Base-by-base conservation (phyloP, 2,329 filamentous ascomycete species). In the Teratosphaeria pseudoeucalypti region DNA sequence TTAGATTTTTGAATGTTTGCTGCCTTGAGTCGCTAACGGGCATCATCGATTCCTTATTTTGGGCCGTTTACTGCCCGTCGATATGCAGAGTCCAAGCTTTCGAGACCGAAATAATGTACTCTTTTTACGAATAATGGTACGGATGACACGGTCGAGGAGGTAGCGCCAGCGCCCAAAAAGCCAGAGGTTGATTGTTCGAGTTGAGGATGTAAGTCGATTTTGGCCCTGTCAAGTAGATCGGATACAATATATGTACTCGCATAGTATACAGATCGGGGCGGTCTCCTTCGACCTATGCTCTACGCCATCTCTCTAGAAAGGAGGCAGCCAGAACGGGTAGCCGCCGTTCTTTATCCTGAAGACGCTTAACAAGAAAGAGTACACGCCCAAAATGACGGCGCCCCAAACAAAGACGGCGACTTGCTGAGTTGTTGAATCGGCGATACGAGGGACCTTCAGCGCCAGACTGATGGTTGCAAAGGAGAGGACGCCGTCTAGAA, bases 261-360 rank as follows among this genome's bases (percentile, higher is more conserved):
- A 49, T 5, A 49, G 23, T 2, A 23, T 23, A 49, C 43, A 49
- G 10, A 14, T 56, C 29, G 32, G n/a, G 11, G 9, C 10, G 11
- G 1, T n/a, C 16, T 49, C 23, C 9, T n/a, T 49, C 19, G 16
- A 6, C 16, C 19, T 49, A 6, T 23, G 9, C n/a, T 5, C 43
- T 49, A 6, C 19, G 9, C 19, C 16, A 19, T n/a, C 43, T 23
- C 4, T 52, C 49, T 79, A 86, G 75, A 99, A 97, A 11, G 94
- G 94, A 58, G 94, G 94, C 62, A 99, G 81, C 71, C 86, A 91
- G 77, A 97, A 96, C 16, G 92, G 92, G 76, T 99, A 99, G 27
- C 90, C 90, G 37, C 86, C 85, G 72, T 97, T 99, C 85, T 99
- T 99, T 68, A 88, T 80, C 68, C 92, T 85, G 82, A 99, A 99